Conservation (phyloP, 352 stramenopile species). For the Pythium brassicae region DNA sequence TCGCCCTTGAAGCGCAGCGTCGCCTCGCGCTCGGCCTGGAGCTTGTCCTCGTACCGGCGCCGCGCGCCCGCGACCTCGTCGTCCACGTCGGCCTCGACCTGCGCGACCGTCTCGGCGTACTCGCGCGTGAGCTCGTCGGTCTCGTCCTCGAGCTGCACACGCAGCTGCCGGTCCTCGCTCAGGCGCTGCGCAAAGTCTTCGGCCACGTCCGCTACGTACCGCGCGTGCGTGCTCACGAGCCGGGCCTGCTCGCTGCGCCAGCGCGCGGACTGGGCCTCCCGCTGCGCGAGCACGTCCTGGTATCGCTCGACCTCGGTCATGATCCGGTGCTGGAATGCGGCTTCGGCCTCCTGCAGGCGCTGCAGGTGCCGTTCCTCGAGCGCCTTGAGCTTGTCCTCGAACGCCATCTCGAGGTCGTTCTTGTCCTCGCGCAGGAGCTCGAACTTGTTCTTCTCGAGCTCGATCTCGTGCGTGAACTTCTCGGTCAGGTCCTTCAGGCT, state of each 20-base stretch:
- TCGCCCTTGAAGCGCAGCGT: conserved; percentile 93
- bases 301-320: conserved; percentile 92
- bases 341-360: conserved; percentile 88
- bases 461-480: conserved; percentile 92
- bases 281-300: conserved; percentile 79
- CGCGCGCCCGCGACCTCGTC: conserved; percentile 92
- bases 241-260: conserved; percentile 68
- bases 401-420: conserved; percentile 90
- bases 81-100: conserved; percentile 94
- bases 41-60: conserved; percentile 88
- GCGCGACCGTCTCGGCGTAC: conserved; percentile 73
- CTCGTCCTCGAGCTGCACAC: conserved; percentile 83
- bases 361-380: conserved; percentile 90
- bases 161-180: conserved; percentile 76
- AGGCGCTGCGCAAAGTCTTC: conserved; percentile 91
- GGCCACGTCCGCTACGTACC: conserved; percentile 86
- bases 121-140: conserved; percentile 78
- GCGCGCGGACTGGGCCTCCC: conserved; percentile 75
- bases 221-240: conserved; percentile 61
- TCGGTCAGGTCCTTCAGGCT: conserved; percentile 93
- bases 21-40: conserved; percentile 86
- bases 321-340: conserved; percentile 90
- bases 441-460: conserved; percentile 91
- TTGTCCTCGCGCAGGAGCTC: conserved; percentile 89
- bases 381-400: conserved; percentile 89